Evolutionary conservation across 345 rosid genomes (phyloP), one percentile per base, ranked within the genome.

Genomic region (Litchi chinensis): DNA sequence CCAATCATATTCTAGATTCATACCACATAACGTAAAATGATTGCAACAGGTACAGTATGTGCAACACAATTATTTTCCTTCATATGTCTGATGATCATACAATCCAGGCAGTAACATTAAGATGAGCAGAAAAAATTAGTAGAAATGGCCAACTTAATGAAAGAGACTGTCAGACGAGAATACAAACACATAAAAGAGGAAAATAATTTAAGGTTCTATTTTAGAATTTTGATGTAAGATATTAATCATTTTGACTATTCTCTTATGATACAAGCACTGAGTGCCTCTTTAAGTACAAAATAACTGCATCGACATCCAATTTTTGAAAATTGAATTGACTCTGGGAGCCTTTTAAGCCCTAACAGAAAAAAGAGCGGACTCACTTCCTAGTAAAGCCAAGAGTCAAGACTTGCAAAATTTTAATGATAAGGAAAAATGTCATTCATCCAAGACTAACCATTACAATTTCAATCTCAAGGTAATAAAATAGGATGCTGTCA

Each of bases 231-330:
- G 52, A 43, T 21, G 56, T 19, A 40, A 54, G 68, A 56, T 22
- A 9, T 16, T 21, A 6, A 54, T 76, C 65, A 41, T 24, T 52
- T 63, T 15, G 41, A 68, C 59, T 65, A 65, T 65, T 63, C 66
- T 65, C 21, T 70, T 68, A 80, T 82, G 76, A 44, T 82, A 82
- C 83, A 88, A 22, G 76, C 21, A 19, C 68, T 18, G 44, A 18
- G 43, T 24, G 28, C 24, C 60, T 70, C 63, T 63, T 71, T 52
- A 64, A 54, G 73, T 77, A 79, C 80, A 84, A 60, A 19, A 59
- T 72, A 50, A 74, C 68, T 40, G 43, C 54, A 40, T 70, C 41
- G 70, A 67, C 3, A 24, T 76, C 67, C 48, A n/a, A 37, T 59
- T 28, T 32, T 39, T 18, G 76, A 72, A 76, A 82, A 65, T 52